Percentiles rank a stretch among this genome's conserved stretches.
These are phyloP conservation scores for Magnaporthiopsis incrustans DNA, from an alignment of 2,329 filamentous ascomycete genomes.

Conservation along the genomic window DNA sequence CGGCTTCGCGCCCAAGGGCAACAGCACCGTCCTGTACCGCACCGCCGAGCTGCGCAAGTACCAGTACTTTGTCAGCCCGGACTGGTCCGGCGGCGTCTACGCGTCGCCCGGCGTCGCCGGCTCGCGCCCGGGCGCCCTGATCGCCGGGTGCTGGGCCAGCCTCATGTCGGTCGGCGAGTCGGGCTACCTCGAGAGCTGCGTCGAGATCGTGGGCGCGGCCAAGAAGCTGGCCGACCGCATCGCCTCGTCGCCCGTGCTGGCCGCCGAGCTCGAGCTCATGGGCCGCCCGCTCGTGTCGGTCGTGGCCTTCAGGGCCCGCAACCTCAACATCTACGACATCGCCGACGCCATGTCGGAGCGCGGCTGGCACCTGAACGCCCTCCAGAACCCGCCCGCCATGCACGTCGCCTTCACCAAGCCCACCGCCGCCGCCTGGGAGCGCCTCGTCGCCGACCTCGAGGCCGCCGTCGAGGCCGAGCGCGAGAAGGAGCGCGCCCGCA, in stretches of 20 bases:
- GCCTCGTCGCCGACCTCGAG: constrained; percentile 66
- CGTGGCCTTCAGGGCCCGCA: constrained; percentile 75
- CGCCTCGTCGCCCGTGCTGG: constrained; percentile 57
- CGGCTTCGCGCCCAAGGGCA: constrained; percentile 96
- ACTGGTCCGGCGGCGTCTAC: constrained; percentile 95
- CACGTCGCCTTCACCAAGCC: constrained; percentile 91
- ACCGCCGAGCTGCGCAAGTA: constrained; percentile 69
- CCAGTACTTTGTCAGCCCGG: constrained; percentile 93
- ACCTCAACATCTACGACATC: constrained; percentile 89
- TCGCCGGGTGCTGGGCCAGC: constrained; percentile 91
- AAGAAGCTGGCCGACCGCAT: constrained; percentile 77
- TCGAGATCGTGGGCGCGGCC: constrained; percentile 77
- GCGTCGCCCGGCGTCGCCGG: constrained; percentile 88
- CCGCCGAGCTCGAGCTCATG: constrained; percentile 67
- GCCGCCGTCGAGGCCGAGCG: constrained; percentile 61
- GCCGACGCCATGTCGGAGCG: constrained; percentile 76
- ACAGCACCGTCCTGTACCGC: constrained; percentile 88
- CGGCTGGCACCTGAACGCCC: constrained; percentile 93
- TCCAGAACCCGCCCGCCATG: constrained; percentile 86
- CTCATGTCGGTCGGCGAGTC: constrained; percentile 81
- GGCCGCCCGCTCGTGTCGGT: constrained; percentile 85
- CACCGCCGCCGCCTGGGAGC: constrained; percentile 72
- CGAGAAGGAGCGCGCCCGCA: constrained; percentile 69
- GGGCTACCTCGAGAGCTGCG: constrained; percentile 81
- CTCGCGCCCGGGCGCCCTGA: constrained; percentile 84